A percentile compares a stretch with the other conserved stretches of the same genome.
Conservation (phyloP, 2,329 filamentous ascomycete species). For the Albifimbria verrucaria region DNA sequence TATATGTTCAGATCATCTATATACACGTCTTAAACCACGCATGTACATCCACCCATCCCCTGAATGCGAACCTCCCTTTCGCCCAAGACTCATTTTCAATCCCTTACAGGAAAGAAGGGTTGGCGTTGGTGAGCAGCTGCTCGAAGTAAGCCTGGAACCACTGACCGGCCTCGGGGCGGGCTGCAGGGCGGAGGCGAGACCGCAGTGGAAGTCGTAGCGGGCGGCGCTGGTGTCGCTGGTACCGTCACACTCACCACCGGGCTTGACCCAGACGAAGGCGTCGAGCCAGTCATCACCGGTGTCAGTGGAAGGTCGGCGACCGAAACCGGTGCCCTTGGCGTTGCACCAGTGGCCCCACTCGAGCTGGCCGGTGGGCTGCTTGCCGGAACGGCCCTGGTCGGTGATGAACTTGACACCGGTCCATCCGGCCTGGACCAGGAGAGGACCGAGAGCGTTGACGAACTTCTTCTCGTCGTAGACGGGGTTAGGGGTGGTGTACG, state of each 20-base stretch:
- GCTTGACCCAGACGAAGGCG: conserved; percentile 70
- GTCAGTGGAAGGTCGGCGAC: conserved; percentile 58
- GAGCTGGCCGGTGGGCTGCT: conserved; percentile 59
- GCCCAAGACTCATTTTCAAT: not conserved
- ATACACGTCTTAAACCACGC: not conserved
- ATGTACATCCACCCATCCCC: not conserved
- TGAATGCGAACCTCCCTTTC: not conserved
- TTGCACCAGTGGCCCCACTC: conserved; percentile 70
- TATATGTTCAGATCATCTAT: not conserved
- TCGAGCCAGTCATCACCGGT: conserved; percentile 58
- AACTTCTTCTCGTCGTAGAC: conserved; percentile 56
- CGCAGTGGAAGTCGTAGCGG: conserved; percentile 41
- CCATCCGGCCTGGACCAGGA: conserved; percentile 49
- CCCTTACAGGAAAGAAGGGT: conserved; percentile 41
- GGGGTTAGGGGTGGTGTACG: conserved; percentile 44
- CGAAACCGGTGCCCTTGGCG: conserved; percentile 60
- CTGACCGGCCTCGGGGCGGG: conserved; percentile 65
- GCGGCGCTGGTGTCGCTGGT: conserved; percentile 44
- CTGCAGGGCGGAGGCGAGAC: conserved; percentile 49
- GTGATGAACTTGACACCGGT: conserved; percentile 43
- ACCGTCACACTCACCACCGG: conserved; percentile 56
- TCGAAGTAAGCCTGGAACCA: conserved; percentile 65
- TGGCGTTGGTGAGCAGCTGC: conserved; percentile 53
- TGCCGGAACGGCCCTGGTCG: conserved; percentile 50
- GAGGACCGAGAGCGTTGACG: conserved; percentile 60